Evolutionary conservation across 2,329 filamentous ascomycete genomes (phyloP).

Genomic region (Dothideomycetes sp.): DNA sequence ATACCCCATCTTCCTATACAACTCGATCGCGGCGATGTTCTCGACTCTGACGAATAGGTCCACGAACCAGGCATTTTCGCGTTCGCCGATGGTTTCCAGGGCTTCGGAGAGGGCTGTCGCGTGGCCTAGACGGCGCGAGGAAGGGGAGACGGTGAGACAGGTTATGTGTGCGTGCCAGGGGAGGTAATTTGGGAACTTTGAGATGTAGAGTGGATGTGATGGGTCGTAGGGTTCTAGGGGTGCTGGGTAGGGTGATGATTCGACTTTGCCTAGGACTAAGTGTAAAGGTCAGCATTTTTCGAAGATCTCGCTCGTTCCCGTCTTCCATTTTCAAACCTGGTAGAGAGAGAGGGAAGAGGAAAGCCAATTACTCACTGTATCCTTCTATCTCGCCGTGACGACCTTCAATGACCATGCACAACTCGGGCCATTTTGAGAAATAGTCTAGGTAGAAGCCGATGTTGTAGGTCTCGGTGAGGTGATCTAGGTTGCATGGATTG

Average conservation of each 20-base stretch:
- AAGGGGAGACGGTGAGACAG: conserved; percentile 82
- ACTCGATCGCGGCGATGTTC: conserved; percentile 75
- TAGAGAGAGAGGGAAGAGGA: not conserved
- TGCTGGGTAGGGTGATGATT: conserved; percentile 66
- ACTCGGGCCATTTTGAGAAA: conserved; percentile 86
- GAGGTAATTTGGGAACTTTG: conserved; percentile 59
- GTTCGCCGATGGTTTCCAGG: conserved; percentile 73
- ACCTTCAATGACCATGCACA: conserved; percentile 88
- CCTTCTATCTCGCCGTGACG: conserved; percentile 80
- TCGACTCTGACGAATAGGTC: conserved; percentile 87
- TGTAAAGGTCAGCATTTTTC: not conserved
- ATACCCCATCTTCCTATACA: conserved; percentile 90
- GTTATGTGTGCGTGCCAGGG: conserved; percentile 99
- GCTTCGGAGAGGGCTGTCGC: conserved; percentile 74
- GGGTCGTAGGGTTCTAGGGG: conserved; percentile 64
- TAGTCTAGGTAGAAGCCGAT: conserved; percentile 93
- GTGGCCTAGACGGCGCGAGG: conserved; percentile 75
- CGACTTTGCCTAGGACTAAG: conserved; percentile 90
- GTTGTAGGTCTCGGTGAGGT: conserved; percentile 96
- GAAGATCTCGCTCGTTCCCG: not conserved
- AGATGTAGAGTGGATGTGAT: conserved; percentile 28
- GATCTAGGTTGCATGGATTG: conserved; percentile 91
- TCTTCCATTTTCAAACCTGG: not conserved
- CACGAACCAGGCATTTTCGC: conserved; percentile 84
- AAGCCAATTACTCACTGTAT: conserved; percentile 59